Base-by-base conservation (phyloP, 106 monocot genomes). In the Apostasia ramifera region DNA sequence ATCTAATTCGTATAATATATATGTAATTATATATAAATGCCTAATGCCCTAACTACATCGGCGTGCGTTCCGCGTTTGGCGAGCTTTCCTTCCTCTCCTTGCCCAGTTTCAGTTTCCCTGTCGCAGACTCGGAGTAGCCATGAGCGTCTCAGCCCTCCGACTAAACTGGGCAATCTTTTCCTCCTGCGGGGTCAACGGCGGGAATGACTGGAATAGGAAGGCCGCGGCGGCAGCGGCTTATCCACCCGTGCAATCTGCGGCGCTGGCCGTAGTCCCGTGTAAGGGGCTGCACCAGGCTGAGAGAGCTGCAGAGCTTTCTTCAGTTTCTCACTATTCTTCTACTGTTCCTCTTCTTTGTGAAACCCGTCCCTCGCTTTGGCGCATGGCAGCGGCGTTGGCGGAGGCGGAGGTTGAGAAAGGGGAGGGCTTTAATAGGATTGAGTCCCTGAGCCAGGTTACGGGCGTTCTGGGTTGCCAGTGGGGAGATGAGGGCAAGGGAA, bases 401-500 rank as follows among this genome's bases (percentile, higher is more conserved):
- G 44, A 69, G 69, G 67, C 52, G 62, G 78, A 64, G 51, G 72
- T 54, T 56, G 68, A 38, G 75, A 7, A 40, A 37, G 71, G 76
- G 15, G 77, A 52, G 6, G 66, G 11, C 2, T 56, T 83, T 46
- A 83, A 78, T 50, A 42, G 85, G 43, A 50, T 93, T 8, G 83
- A 65, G n/a, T 82, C 88, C 43, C 69, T 93, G 69, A 88, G 88
- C 74, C 92, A 88, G 77, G 92, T 93, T 0, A 57, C 88, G 0
- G 88, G 73, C 1, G 92, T 93, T 40, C 77, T 93, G 55, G 92
- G 92, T 4, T 79, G 83, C 51, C 92, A 93, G 83, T 93, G 92
- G 92, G 92, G 92, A 15, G 88, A 88, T 11, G 88, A 93, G 64
- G 92, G 88, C 8, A 93, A 93, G 70, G 92, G 92, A 12, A 93